These are phyloP conservation scores for Azolla pinnata DNA, from an alignment of 75 land plant species.

Conservation along the genomic window DNA sequence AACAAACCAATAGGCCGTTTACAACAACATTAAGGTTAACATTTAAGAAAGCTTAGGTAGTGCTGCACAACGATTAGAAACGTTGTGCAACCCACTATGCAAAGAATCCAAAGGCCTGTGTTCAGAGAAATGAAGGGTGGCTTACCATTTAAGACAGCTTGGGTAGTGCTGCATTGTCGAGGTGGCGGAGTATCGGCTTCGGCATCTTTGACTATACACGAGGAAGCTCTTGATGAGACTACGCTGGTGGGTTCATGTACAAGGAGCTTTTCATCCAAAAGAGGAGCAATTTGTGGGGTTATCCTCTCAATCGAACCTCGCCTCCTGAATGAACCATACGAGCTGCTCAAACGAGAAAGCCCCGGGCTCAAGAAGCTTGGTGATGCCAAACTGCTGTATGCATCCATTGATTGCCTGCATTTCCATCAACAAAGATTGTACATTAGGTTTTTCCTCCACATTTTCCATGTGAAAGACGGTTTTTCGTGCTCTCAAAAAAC, in stretches of 20 bases:
- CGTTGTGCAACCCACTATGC: too few relatives aligned
- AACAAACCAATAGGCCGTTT: too few relatives aligned
- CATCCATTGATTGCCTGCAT: constrained; percentile 75
- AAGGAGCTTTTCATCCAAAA: constrained; percentile 17
- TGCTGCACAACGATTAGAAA: too few relatives aligned
- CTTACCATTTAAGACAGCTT: constrained; percentile 21
- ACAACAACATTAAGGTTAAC: too few relatives aligned
- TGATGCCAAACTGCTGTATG: constrained; percentile 60
- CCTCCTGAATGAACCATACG: constrained; percentile 38
- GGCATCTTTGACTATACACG: constrained; percentile 9
- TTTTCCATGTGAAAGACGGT: too few relatives aligned
- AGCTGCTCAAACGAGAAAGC: constrained; percentile 34
- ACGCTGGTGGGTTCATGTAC: constrained; percentile 16
- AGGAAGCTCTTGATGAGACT: constrained; percentile 18
- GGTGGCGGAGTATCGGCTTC: constrained; percentile 14
- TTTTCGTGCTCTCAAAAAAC: too few relatives aligned
- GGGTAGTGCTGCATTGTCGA: constrained; percentile 7
- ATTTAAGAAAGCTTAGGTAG: too few relatives aligned
- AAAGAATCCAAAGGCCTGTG: not conserved
- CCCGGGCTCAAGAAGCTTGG: constrained; percentile 58
- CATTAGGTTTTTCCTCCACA: too few relatives aligned
- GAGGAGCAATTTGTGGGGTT: constrained; percentile 24
- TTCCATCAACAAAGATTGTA: too few relatives aligned
- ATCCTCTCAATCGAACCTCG: constrained; percentile 44
- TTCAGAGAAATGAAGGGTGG: not conserved